Evolutionary conservation across 2,329 filamentous ascomycete species (phyloP).

Genomic region (Diaporthe ilicicola): DNA sequence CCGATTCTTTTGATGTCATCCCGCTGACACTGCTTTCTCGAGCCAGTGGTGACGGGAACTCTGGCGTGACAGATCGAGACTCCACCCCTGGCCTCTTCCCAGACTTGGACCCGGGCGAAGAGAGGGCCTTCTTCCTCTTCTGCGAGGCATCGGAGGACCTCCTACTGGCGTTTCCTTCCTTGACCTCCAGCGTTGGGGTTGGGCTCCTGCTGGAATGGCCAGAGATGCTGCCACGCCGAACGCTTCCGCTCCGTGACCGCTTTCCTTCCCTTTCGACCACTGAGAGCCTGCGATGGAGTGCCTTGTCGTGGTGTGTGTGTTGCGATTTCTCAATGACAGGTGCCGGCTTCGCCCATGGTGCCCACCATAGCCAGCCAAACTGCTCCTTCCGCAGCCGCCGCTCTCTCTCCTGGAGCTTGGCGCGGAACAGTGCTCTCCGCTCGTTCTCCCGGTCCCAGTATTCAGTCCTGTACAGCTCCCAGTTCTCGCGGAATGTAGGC

Average conservation of each 20-base stretch:
- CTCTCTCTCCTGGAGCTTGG: constrained; percentile 74
- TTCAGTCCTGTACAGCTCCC: constrained; percentile 92
- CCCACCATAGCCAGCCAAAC: constrained; percentile 86
- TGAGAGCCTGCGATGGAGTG: constrained; percentile 49
- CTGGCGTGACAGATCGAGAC: constrained; percentile 62
- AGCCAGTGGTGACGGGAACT: constrained; percentile 62
- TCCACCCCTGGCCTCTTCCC: constrained; percentile 56
- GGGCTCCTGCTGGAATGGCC: constrained; percentile 57
- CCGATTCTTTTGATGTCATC: constrained; percentile 22
- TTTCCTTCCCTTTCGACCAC: constrained; percentile 56
- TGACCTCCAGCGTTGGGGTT: constrained; percentile 57
- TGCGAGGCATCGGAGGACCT: constrained; percentile 59
- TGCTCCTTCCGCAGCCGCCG: constrained; percentile 72
- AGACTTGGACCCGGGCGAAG: constrained; percentile 40
- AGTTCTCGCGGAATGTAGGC: constrained; percentile 93
- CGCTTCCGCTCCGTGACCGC: constrained; percentile 59
- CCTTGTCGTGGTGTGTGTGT: constrained; percentile 50
- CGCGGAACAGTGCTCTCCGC: constrained; percentile 76
- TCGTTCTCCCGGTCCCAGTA: constrained; percentile 99
- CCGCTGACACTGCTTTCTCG: constrained; percentile 52
- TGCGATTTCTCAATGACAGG: constrained; percentile 41
- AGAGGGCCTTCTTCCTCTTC: constrained; percentile 60
- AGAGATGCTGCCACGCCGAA: constrained; percentile 60
- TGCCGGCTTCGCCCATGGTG: constrained; percentile 69
- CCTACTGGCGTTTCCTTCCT: constrained; percentile 50